Evolutionary conservation across 2,329 filamentous ascomycete genomes (phyloP).

Genomic region (Aspergillus sp.): DNA sequence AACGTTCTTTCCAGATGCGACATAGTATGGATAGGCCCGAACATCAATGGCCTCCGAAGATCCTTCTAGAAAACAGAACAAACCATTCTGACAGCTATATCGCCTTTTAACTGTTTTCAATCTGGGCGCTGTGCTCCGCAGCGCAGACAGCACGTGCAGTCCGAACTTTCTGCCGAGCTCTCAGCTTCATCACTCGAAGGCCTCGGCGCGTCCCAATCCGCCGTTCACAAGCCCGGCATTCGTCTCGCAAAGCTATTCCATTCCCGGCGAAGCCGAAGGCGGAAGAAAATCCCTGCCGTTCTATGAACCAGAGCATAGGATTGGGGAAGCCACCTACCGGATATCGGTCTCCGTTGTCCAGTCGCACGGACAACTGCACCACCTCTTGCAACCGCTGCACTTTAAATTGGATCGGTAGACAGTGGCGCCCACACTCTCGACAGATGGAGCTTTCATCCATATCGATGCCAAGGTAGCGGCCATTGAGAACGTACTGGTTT

Average conservation of each 20-base stretch:
- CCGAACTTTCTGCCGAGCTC: neutral
- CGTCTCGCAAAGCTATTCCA: neutral
- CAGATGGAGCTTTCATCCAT: neutral
- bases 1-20: no score
- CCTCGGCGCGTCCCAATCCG: neutral
- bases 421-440: constrained; percentile 1
- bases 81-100: neutral
- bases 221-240: neutral
- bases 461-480: neutral
- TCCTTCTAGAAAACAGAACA: neutral
- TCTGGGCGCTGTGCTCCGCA: neutral
- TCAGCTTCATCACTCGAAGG: constrained; percentile 1
- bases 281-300: constrained; percentile 3
- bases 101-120: neutral
- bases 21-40: no score
- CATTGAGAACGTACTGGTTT: neutral
- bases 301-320: constrained; percentile 3
- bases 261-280: neutral
- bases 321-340: no score
- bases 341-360: no score
- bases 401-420: neutral
- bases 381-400: no score
- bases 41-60: neutral
- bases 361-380: no score
- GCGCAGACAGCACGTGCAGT: neutral